Base-by-base conservation (phyloP, 1,139 yeast species). In the Sugiyamaella novakii region DNA sequence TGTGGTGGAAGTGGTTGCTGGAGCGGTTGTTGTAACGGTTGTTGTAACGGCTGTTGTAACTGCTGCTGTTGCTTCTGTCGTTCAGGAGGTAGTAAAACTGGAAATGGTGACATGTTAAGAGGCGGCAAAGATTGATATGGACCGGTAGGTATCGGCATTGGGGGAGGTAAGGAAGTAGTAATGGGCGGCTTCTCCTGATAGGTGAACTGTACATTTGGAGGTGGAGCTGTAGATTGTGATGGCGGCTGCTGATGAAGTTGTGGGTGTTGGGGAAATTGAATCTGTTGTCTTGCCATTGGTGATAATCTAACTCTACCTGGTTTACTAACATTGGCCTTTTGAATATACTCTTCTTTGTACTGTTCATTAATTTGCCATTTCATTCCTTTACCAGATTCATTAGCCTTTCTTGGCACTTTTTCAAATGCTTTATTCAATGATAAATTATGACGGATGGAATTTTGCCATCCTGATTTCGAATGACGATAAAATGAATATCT, bases 321-420 rank as follows among this genome's bases (percentile, higher is more conserved):
- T 47, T 41, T 48, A 39, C 47, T 46, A 30, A 34, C 47, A 55
- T 79, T 80, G 67, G 91, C 82, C 69, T 88, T 87, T 58, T 76
- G 80, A 64, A 89, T 72, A 60, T 89, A 91, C 57, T 94, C 98
- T 46, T 82, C 83, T 61, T 86, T 84, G 65, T 86, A 89, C 42
- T 83, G 75, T 38, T 87, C 94, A 57, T 89, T 82, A 52, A 92
- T 91, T 70, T 89, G 95, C 99, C 99, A 92, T 70, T 92, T 92
- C 95, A 92, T 92, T 55, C 98, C 98, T 68, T 92, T 92, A 25
- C 99, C 98, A 0, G 98, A 97, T 69, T 92, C 98, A 66, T 88
- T 86, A 15, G 95, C 92, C 66, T 87, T 81, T 62, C 98, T 78
- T 21, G 98, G 96, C 21, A 91, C 97, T 70, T 92, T 92, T 64